Conservation (phyloP, 2,329 filamentous ascomycete species). For the Pyrenochaeta sp. region DNA sequence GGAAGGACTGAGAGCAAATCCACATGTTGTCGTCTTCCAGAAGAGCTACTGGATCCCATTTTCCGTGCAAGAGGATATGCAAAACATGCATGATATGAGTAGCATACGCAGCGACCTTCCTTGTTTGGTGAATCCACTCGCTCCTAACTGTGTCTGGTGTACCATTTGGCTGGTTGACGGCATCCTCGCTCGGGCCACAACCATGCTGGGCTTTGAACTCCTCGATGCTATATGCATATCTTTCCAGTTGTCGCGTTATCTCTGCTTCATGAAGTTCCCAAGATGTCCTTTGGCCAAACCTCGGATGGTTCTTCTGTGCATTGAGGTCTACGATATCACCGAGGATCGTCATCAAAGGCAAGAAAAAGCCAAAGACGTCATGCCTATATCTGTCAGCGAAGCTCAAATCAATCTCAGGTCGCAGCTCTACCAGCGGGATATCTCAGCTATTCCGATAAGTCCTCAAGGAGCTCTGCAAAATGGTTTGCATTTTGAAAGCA, state of each 20-base stretch:
- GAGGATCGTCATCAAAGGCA: constrained; percentile 91
- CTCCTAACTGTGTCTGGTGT: constrained; percentile 57
- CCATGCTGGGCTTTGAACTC: constrained; percentile 65
- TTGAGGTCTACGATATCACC: constrained; percentile 92
- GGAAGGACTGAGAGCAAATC: constrained; percentile 89
- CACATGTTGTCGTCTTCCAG: constrained; percentile 91
- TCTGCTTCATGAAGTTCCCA: constrained; percentile 83
- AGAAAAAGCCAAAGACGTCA: constrained; percentile 89
- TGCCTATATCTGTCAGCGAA: constrained; percentile 55
- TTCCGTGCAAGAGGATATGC: constrained; percentile 86
- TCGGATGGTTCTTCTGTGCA: constrained; percentile 85
- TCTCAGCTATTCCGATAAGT: not conserved
- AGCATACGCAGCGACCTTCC: constrained; percentile 86
- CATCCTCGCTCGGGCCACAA: constrained; percentile 44
- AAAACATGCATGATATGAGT: constrained; percentile 95
- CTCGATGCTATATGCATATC: constrained; percentile 81
- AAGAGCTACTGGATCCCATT: constrained; percentile 92
- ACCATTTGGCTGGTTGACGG: constrained; percentile 42
- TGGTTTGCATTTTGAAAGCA: not conserved
- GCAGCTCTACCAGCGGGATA: not conserved
- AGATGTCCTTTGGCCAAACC: constrained; percentile 77
- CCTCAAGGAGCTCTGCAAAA: not conserved
- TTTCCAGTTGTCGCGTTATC: constrained; percentile 80
- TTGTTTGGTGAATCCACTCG: constrained; percentile 83
- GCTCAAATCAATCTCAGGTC: not conserved